A percentile compares a stretch with the other conserved stretches of the same genome.
phyloP scores from a whole-genome alignment of 371 early-diverging fungal genomes.

The Apophysomyces sp. region DNA sequence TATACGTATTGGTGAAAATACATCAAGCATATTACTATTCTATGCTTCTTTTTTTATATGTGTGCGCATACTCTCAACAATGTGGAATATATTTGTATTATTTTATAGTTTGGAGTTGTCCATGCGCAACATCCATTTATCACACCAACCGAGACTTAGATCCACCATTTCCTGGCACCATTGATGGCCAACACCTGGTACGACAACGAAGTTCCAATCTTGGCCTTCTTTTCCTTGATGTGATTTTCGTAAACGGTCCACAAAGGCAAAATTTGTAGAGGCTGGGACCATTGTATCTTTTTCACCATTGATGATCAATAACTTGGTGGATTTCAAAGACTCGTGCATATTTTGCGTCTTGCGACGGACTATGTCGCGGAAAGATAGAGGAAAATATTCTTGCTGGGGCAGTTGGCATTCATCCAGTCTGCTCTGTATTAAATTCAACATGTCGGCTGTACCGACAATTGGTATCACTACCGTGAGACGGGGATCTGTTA shows the following conservation, averaged over 20 bases:
- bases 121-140: slow-evolving; percentile 32
- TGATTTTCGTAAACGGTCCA: slow-evolving; percentile 10
- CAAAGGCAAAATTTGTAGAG: slow-evolving; percentile 18
- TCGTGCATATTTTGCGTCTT: slow-evolving; percentile 15
- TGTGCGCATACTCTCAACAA: neutral
- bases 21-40: too few species aligned
- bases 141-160: slow-evolving; percentile 23
- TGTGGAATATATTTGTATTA: neutral
- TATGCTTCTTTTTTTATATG: too few species aligned
- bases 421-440: slow-evolving; percentile 26
- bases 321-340: slow-evolving; percentile 22
- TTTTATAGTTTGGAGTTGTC: slow-evolving; percentile 2
- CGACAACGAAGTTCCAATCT: slow-evolving; percentile 32
- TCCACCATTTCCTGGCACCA: slow-evolving; percentile 39
- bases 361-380: slow-evolving; percentile 12
- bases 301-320: slow-evolving; percentile 37
- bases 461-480: slow-evolving; percentile 46
- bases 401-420: slow-evolving; percentile 9
- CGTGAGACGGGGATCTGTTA: slow-evolving; percentile 38
- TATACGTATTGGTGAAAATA: neutral
- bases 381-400: slow-evolving; percentile 21
- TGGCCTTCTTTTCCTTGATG: slow-evolving; percentile 24
- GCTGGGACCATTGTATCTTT: slow-evolving; percentile 34
- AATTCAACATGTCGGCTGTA: slow-evolving; percentile 28
- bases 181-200: slow-evolving; percentile 36